phyloP scores from a whole-genome alignment of 257 asterid genomes.

The Solanum dulcamara region DNA sequence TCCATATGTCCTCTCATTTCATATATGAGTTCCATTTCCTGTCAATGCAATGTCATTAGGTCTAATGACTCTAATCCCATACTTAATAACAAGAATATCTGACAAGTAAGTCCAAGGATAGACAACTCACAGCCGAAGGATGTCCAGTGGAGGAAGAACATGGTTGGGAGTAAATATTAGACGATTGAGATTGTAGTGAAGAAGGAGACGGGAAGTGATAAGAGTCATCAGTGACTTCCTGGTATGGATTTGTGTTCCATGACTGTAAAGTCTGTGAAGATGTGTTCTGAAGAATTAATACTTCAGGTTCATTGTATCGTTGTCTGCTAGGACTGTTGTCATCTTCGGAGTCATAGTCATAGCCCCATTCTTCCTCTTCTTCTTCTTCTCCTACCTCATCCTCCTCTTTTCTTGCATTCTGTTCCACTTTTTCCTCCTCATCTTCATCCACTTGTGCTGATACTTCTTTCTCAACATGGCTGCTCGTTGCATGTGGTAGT shows the following conservation, averaged over 20 bases:
- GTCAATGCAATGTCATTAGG: neutral
- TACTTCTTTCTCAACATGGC: neutral
- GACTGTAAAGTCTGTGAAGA: conserved; percentile 10
- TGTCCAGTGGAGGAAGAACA: conserved; percentile 20
- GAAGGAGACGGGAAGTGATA: conserved; percentile 31
- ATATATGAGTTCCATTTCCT: conserved; percentile 75
- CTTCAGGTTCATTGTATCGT: conserved; percentile 17
- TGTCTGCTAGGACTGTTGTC: conserved; percentile 26
- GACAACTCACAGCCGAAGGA: conserved; percentile 45
- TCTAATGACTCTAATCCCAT: neutral
- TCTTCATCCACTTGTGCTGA: neutral
- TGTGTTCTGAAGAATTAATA: conserved; percentile 18
- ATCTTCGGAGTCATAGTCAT: conserved; percentile 24
- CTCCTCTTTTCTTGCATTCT: neutral
- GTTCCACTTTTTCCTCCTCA: neutral
- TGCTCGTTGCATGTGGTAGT: neutral
- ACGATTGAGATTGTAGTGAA: conserved; percentile 27
- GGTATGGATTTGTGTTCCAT: conserved; percentile 31
- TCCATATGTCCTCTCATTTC: conserved; percentile 77
- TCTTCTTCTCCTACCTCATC: conserved; percentile 3
- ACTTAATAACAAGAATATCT: neutral
- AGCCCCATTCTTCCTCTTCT: neutral
- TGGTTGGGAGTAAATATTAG: conserved; percentile 21
- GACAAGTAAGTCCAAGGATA: neutral
- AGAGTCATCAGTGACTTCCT: conserved; percentile 29